Conservation (phyloP, 805 yeast species). For the Metschnikowia amazonensis region DNA sequence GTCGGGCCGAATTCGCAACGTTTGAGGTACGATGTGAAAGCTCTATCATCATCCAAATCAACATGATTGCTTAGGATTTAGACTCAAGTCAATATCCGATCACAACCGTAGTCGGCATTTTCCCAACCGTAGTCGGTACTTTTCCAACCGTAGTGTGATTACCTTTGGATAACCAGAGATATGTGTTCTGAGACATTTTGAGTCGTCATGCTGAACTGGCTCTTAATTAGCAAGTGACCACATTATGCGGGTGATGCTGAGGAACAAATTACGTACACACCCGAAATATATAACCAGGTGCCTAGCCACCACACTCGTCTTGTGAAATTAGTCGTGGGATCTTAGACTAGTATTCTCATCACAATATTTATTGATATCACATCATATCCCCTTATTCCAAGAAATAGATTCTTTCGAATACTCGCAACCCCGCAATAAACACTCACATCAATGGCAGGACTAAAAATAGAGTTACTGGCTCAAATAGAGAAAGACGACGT, state of each 20-base stretch:
- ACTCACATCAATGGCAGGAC: constrained; percentile 4
- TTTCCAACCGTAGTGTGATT: too few relatives aligned
- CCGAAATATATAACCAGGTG: neutral
- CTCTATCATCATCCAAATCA: too few relatives aligned
- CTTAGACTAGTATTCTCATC: neutral
- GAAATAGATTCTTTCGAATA: too few relatives aligned
- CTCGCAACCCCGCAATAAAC: neutral
- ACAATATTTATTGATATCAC: neutral
- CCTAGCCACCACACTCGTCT: neutral
- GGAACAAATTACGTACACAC: constrained; percentile 1
- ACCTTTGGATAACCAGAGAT: too few relatives aligned
- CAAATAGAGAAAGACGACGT: constrained; percentile 20
- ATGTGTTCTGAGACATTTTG: neutral
- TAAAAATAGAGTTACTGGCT: constrained; percentile 26
- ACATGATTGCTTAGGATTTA: too few relatives aligned
- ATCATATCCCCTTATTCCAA: neutral
- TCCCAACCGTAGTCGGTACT: too few relatives aligned
- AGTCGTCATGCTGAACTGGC: neutral
- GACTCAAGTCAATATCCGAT: too few relatives aligned
- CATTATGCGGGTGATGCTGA: neutral
- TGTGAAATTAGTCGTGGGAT: neutral
- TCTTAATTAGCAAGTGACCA: neutral
- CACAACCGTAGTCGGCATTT: too few relatives aligned
- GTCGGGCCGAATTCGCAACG: neutral
- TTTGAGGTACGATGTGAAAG: too few relatives aligned